Conservation (phyloP, 1,139 yeast species). For the Hemisphaericaspora xylanilytica region DNA sequence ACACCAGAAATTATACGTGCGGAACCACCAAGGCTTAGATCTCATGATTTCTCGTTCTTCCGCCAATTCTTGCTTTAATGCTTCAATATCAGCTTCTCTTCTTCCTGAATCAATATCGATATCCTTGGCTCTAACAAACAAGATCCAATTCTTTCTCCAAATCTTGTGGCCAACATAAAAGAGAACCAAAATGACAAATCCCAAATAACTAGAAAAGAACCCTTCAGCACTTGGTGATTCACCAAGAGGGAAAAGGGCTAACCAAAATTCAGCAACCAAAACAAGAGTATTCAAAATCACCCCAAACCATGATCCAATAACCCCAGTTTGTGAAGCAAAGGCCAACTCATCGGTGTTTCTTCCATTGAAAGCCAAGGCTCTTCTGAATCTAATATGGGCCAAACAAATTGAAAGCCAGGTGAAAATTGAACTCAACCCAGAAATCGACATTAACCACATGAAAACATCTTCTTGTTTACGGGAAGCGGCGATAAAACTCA, state of each 20-base stretch:
- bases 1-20: slow-evolving; percentile 29
- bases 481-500: slow-evolving; percentile 37
- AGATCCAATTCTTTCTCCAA: slow-evolving; percentile 39
- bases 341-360: slow-evolving; percentile 52
- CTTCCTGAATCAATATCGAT: slow-evolving; percentile 45
- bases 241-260: slow-evolving; percentile 40
- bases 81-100: slow-evolving; percentile 41
- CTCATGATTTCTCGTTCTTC: slow-evolving; percentile 35
- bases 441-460: slow-evolving; percentile 37
- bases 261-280: slow-evolving; percentile 52
- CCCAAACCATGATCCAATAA: slow-evolving; percentile 54
- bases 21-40: slow-evolving; percentile 33
- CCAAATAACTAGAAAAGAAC: slow-evolving; percentile 38
- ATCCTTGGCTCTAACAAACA: slow-evolving; percentile 33
- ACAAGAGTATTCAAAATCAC: slow-evolving; percentile 47
- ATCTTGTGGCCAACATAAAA: slow-evolving; percentile 42
- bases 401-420: slow-evolving; percentile 41
- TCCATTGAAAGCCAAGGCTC: slow-evolving; percentile 30
- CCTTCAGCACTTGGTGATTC: slow-evolving; percentile 32
- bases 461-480: slow-evolving; percentile 33
- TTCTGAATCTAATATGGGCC: slow-evolving; percentile 38
- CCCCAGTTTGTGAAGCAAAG: slow-evolving; percentile 54
- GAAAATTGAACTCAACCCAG: slow-evolving; percentile 39
- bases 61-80: slow-evolving; percentile 40
- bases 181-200: slow-evolving; percentile 35